Evolutionary conservation across 2,329 filamentous ascomycete species (phyloP), one percentile per base, ranked within the genome.

Genomic region (Fusarium staphyleae): DNA sequence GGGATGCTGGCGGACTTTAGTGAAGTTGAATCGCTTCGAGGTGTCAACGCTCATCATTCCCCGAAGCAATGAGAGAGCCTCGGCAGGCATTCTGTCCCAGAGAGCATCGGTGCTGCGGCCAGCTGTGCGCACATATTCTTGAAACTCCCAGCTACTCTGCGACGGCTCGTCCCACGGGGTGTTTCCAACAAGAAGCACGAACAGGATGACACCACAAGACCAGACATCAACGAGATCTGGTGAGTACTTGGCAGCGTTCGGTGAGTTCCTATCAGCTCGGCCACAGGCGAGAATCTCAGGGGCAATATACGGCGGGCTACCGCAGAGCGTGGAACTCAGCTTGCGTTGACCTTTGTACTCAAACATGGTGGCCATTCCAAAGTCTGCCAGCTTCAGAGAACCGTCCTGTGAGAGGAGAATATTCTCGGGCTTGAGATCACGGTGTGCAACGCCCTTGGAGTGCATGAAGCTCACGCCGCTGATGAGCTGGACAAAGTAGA

Each of bases 101-200:
- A 98, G 79, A 48, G 90, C 87, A 70, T 99, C 95, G 2, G 84
- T 84, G 60, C 90, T 93, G 60, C 87, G 86, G n/a, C 92, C 91
- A 45, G 88, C 87, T 2, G 86, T 91, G 52, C 85, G 84, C 33
- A 90, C 79, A 70, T 96, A 99, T 73, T 97, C 92, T 66, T 89
- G 85, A 65, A 90, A 99, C 74, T 99, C 95, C 79, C 90, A 96
- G 71, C 91, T 97, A 51, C 86, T 82, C 29, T 83, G 77, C 3
- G 92, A 93, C 0, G 95, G 95, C 70, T 95, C 90, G 69, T 98
- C 95, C 95, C 95, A 99, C 0, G 95, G 95, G 2, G 95, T 99
- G 70, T 99, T 99, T 9, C 95, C 95, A 1, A 96, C 92, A 3
- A 99, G 79, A 4, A 99, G 79, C 29, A 98, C 95, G 69, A 99